Base-by-base conservation (phyloP, 2,329 filamentous ascomycete species). In the Cladobotryum mycophilum region DNA sequence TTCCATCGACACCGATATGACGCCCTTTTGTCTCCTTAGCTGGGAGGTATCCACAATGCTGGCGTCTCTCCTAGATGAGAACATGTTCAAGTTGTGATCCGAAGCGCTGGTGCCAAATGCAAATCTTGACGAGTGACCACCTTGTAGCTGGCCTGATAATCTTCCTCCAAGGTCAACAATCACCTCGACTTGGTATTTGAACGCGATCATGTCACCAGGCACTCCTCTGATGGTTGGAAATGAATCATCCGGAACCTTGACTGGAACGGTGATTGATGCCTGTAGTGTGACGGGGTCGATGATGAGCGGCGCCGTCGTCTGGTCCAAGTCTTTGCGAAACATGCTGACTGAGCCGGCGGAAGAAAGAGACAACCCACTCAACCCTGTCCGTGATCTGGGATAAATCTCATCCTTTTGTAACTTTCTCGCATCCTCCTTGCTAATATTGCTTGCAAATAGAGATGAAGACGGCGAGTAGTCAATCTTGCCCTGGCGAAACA, bases 271-370 rank as follows among this genome's bases (percentile, higher is more conserved):
- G 40, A 97, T 82, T 42, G 86, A 85, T 1, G 90, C 84, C 17
- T 84, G 86, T 57, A 96, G 76, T 1, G 85, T 90, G 22, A 68
- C 73, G 1, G 91, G 92, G 61, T 97, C 86, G 48, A 97, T 85
- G 49, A 96, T 89, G 42, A 99, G 75, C 4, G 93, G 91, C 17
- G 88, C 86, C 51, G 95, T 89, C 1, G 87, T 85, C 66, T 99
- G 93, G 4, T 88, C 86, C 3, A 99, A 73, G 65, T 99, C 93
- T 66, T 97, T 97, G 48, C 93, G 86, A 65, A 96, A 97, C n/a
- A 93, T 80, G 66, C 91, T 93, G 64, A 84, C 92, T 2, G 90
- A 91, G 36, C 89, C 86, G 6, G 88, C 87, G 1, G 89, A 93
- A 1, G 88, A 89, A 38, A 97, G 76, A 1, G 91, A 95, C 25